Conservation (phyloP, 257 asterid genomes). For the Ajuga chamaepitys region DNA sequence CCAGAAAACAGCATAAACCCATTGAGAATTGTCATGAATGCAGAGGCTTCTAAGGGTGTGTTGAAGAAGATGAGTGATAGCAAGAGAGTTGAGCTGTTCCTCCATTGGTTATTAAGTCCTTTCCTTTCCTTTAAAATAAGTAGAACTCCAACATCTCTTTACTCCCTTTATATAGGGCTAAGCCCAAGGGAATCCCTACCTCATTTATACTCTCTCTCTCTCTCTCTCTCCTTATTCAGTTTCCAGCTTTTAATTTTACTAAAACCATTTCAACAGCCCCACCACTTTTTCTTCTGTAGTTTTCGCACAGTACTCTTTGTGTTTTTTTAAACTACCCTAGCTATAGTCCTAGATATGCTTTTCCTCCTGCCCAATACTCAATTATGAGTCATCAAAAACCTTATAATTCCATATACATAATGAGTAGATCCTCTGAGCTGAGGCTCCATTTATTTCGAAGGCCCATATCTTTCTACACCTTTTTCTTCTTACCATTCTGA, state of each 20-base stretch:
- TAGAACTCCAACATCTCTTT: conserved; percentile 68
- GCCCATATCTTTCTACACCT: conserved; percentile 32
- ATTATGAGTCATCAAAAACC: conserved; percentile 42
- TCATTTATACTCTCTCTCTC: conserved; percentile 8
- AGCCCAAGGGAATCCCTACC: conserved; percentile 26
- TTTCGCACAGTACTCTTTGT: conserved; percentile 7
- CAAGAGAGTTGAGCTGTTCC: conserved; percentile 77
- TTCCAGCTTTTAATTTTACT: conserved; percentile 20
- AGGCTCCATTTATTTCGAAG: conserved; percentile 27
- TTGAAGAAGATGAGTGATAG: conserved; percentile 95
- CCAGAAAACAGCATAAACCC: conserved; percentile 99
- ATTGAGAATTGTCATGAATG: conserved; percentile 82
- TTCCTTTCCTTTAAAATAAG: conserved; percentile 30
- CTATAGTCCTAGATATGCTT: conserved; percentile 5
- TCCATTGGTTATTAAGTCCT: conserved; percentile 35
- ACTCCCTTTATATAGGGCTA: conserved; percentile 63
- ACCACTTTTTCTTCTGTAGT: conserved; percentile 34
- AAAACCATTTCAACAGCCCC: conserved; percentile 43
- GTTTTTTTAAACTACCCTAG: conserved; percentile 32
- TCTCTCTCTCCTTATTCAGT: conserved; percentile 8
- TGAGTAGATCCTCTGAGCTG: conserved; percentile 55
- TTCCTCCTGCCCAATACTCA: conserved; percentile 25
- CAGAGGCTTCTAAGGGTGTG: conserved; percentile 93
- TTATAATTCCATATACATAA: conserved; percentile 42
- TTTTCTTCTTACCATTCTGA: conserved; percentile 39